Evolutionary conservation across 306 rosid genomes (phyloP), one percentile per base, ranked within the genome.

Genomic region (Parietaria judaica): DNA sequence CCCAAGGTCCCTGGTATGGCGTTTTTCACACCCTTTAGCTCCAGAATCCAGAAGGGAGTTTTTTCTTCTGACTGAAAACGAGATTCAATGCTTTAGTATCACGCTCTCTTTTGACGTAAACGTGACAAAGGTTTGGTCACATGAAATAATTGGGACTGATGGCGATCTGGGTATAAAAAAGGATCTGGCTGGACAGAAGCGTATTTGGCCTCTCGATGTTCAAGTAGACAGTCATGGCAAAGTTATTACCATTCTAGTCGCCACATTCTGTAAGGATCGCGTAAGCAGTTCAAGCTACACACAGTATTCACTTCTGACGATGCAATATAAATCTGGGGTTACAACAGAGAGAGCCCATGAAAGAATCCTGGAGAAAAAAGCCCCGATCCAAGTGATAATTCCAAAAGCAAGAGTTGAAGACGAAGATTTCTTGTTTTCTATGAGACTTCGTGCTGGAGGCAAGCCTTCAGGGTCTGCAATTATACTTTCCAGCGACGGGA

Each of bases 181-280:
- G 78, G 98, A 86, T 80, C 78, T 92, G 66, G 99, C 99, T 4
- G 99, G 99, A 64, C 96, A 86, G 72, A 92, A 88, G 83, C 81
- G 74, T 78, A 88, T 88, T 38, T 92, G 94, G 95, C 96, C 95
- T 56, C 88, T 92, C 67, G 92, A 86, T 79, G 63, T 86, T 80
- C 88, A 80, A 80, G 88, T 84, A 54, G 95, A 86, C 65, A 81
- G 79, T 67, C 69, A 69, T 15, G 95, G 95, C 58, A 79, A 81
- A 72, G 96, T 84, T 70, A 72, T 84, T 56, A 88, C 99, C 61
- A 67, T 92, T 79, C 79, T 92, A 60, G 83, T 88, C 72, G 94
- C 95, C 38, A 88, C 90, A 65, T 79, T 86, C 58, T 88, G 95
- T 65, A 84, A 84, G 81, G 99, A 88, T 51, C 90, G 96, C 66